Evolutionary conservation across 108 stramenopile genomes (phyloP).

Genomic region (Cylindrotheca fusiformis): DNA sequence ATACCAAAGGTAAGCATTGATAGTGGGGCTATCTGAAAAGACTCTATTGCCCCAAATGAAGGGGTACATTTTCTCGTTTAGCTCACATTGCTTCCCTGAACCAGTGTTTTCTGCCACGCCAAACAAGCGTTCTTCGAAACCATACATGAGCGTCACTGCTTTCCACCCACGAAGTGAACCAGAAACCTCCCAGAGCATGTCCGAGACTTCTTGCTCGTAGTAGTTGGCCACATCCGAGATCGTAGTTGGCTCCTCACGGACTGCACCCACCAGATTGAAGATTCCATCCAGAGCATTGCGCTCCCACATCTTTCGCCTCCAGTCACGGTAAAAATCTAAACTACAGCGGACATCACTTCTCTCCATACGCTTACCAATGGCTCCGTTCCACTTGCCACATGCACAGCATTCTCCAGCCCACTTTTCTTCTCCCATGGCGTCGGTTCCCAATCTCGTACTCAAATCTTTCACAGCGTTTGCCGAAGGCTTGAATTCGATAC

Average conservation of each 20-base stretch:
- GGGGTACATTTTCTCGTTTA: conserved; percentile 69
- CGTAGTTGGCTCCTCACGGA: conserved; percentile 68
- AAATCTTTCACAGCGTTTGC: conserved; percentile 46
- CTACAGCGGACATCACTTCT: conserved; percentile 55
- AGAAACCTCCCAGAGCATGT: conserved; percentile 81
- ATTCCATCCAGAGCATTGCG: conserved; percentile 62
- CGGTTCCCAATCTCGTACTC: conserved; percentile 51
- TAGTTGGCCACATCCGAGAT: conserved; percentile 70
- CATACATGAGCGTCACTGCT: conserved; percentile 77
- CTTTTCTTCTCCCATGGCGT: conserved; percentile 68
- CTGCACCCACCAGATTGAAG: conserved; percentile 66
- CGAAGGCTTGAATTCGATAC: conserved; percentile 44
- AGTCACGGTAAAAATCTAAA: conserved; percentile 78
- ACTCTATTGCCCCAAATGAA: conserved; percentile 52
- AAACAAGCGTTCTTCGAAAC: conserved; percentile 81
- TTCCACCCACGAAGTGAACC: conserved; percentile 61
- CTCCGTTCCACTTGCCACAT: conserved; percentile 85
- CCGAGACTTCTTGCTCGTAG: conserved; percentile 76
- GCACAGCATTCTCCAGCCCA: conserved; percentile 68
- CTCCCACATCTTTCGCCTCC: conserved; percentile 85
- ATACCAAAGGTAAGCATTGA: conserved; percentile 69
- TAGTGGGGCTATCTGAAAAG: conserved; percentile 45
- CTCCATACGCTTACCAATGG: conserved; percentile 62
- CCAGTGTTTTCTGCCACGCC: conserved; percentile 63
- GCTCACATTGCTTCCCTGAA: conserved; percentile 43